Evolutionary conservation across 139 green algal genomes (phyloP), one percentile per base, ranked within the genome.

Genomic region (Picochlorum costavermella): DNA sequence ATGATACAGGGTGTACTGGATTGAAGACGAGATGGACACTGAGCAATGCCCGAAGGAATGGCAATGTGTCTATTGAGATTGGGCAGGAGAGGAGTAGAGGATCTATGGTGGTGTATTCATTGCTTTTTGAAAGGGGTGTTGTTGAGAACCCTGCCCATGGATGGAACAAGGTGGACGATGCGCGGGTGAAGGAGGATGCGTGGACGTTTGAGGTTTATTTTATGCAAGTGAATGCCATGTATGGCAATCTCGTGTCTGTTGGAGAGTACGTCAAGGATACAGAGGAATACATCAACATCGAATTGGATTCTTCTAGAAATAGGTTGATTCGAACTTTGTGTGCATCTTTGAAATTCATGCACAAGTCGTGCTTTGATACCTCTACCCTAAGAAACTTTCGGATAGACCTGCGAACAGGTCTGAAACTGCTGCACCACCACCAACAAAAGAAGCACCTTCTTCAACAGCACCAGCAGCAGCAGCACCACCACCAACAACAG

Each of bases 251-350:
- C 23, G 65, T 76, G 8, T 80, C 73, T 60, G 72, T 91, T 20
- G 80, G 75, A 65, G 75, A 71, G 63, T 80, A 78, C 63, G 77
- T 88, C 56, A 84, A 84, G 59, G 78, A 84, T 61, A 84, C 78
- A 9, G 78, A 85, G 63, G 79, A 85, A 67, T 85, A 81, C 60
- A 83, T 85, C 75, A 85, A 83, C 71, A 85, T 85, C 4, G 75
- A 85, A 66, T 63, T 85, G 46, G 79, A 85, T 66, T 67, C 58
- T 50, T 70, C 56, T 36, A 60, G 76, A 28, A 85, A 85, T 58
- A 60, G 75, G 20, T 71, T 90, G 31, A 83, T 90, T 58, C 61
- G 69, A 23, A 23, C 20, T 23, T 23, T 23, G 20, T 23, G 20
- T 23, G 20, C 20, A 23, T 23, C 20, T 23, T 23, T 23, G 20